Percentiles rank a stretch among this genome's conserved stretches.
These are phyloP conservation scores for Protomyces macrosporus DNA, from an alignment of 1,139 yeast genomes.

Conservation along the genomic window DNA sequence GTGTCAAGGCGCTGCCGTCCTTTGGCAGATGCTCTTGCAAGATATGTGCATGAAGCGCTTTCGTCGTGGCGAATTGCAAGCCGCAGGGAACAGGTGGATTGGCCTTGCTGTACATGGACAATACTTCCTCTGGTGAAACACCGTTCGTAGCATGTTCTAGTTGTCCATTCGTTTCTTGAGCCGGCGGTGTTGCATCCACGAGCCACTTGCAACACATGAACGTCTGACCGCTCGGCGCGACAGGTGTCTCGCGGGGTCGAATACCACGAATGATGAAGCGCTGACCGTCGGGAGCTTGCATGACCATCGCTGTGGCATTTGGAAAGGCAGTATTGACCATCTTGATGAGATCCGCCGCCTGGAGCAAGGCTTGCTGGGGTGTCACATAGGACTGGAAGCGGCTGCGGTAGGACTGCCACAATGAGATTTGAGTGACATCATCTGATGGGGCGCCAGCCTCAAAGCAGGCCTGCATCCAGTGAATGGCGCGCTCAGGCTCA, in stretches of 20 bases:
- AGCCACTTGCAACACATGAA: slow-evolving; percentile 33
- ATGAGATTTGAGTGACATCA: slow-evolving; percentile 82
- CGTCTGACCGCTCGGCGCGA: slow-evolving; percentile 39
- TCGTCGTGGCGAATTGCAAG: slow-evolving; percentile 29
- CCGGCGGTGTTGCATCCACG: not conserved
- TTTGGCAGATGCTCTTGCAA: slow-evolving; percentile 30
- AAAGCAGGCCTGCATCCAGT: slow-evolving; percentile 90
- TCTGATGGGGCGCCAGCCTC: slow-evolving; percentile 46
- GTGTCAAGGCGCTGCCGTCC: slow-evolving; percentile 10
- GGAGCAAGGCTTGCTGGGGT: slow-evolving; percentile 52
- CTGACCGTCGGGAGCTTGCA: slow-evolving; percentile 52
- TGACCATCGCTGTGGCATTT: slow-evolving; percentile 91
- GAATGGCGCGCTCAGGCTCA: slow-evolving; percentile 88
- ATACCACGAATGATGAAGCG: slow-evolving; percentile 90
- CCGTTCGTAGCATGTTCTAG: not conserved
- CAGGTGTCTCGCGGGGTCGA: slow-evolving; percentile 54
- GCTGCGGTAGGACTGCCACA: slow-evolving; percentile 92
- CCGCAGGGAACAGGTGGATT: slow-evolving; percentile 19
- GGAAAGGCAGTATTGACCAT: slow-evolving; percentile 88
- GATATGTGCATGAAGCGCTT: slow-evolving; percentile 32
- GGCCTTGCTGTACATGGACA: too few species aligned
- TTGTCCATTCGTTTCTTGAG: not conserved
- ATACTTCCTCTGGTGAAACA: not conserved
- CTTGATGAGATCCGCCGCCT: slow-evolving; percentile 94
- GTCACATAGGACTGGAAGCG: slow-evolving; percentile 59